Evolutionary conservation across 2,329 filamentous ascomycete species (phyloP).

Genomic region (Colletotrichum lentis): DNA sequence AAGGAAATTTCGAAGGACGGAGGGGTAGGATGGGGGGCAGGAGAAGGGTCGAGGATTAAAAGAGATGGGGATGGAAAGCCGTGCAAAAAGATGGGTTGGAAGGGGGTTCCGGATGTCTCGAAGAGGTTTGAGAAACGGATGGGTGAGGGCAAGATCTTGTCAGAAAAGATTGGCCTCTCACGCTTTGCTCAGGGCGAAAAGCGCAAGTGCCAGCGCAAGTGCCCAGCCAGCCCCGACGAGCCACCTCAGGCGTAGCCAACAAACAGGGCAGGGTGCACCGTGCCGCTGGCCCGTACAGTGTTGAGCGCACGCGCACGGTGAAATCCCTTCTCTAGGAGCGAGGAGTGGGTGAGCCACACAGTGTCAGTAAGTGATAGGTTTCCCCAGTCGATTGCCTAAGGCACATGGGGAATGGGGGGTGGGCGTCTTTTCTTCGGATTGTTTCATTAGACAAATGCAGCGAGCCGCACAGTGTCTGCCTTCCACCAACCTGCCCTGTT

Average conservation of each 20-base stretch:
- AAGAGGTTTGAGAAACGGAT: slow-evolving; percentile 41
- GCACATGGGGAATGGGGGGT: slow-evolving; percentile 27
- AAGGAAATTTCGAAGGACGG: slow-evolving; percentile 8
- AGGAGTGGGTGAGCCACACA: slow-evolving; percentile 22
- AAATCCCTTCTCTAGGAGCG: background rate
- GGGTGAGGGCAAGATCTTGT: slow-evolving; percentile 41
- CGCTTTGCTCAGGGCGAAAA: slow-evolving; percentile 24
- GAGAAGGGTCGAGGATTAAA: slow-evolving; percentile 26
- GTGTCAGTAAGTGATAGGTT: slow-evolving; percentile 8
- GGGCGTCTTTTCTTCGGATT: slow-evolving; percentile 4
- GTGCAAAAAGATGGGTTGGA: slow-evolving; percentile 37
- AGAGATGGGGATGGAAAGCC: slow-evolving; percentile 34
- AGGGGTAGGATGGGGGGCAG: background rate
- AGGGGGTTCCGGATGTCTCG: slow-evolving; percentile 38
- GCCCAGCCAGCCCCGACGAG: slow-evolving; percentile 5
- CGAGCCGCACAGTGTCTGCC: slow-evolving; percentile 32
- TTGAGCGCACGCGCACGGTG: background rate
- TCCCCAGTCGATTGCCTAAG: slow-evolving; percentile 29
- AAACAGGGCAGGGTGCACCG: slow-evolving; percentile 3
- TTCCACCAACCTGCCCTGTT: background rate
- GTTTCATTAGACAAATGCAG: slow-evolving; percentile 30
- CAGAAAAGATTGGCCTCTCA: slow-evolving; percentile 38
- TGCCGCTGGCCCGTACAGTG: background rate
- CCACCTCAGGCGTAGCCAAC: slow-evolving; percentile 10
- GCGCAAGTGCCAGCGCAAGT: slow-evolving; percentile 18